Evolutionary conservation across 805 yeast genomes (phyloP).

Genomic region (Pichia heedii): DNA sequence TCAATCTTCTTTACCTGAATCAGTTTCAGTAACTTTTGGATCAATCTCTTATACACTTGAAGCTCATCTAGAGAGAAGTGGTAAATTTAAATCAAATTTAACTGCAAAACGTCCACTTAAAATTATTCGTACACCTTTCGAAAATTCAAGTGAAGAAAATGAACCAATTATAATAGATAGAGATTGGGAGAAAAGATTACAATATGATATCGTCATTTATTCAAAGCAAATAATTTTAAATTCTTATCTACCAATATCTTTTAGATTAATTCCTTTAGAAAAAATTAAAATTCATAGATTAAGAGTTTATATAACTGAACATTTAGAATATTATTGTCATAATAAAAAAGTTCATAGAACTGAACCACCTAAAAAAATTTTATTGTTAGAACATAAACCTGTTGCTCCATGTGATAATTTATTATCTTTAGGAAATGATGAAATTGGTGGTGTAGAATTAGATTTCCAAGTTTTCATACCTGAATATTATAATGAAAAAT

Average conservation of each 20-base stretch:
- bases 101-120: constrained; percentile 53
- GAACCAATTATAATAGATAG: constrained; percentile 88
- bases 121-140: constrained; percentile 69
- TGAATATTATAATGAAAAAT: constrained; percentile 45
- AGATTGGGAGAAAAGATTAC: constrained; percentile 89
- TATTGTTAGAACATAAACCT: constrained; percentile 76
- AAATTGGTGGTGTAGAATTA: constrained; percentile 64
- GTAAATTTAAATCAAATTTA: constrained; percentile 77
- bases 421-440: constrained; percentile 35
- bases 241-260: constrained; percentile 74
- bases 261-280: constrained; percentile 76
- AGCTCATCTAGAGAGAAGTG: constrained; percentile 64
- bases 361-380: constrained; percentile 78
- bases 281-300: constrained; percentile 82
- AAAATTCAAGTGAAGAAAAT: constrained; percentile 72
- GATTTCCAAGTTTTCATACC: constrained; percentile 88
- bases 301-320: constrained; percentile 79
- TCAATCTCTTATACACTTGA: constrained; percentile 61
- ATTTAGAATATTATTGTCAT: constrained; percentile 80
- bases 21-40: constrained; percentile 74
- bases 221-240: constrained; percentile 83
- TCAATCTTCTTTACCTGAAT: constrained; percentile 74
- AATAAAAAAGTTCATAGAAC: constrained; percentile 82
- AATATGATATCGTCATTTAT: constrained; percentile 84
- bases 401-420: constrained; percentile 38